Conservation (phyloP, 1,139 yeast genomes). For the Yamadazyma triangularis region DNA sequence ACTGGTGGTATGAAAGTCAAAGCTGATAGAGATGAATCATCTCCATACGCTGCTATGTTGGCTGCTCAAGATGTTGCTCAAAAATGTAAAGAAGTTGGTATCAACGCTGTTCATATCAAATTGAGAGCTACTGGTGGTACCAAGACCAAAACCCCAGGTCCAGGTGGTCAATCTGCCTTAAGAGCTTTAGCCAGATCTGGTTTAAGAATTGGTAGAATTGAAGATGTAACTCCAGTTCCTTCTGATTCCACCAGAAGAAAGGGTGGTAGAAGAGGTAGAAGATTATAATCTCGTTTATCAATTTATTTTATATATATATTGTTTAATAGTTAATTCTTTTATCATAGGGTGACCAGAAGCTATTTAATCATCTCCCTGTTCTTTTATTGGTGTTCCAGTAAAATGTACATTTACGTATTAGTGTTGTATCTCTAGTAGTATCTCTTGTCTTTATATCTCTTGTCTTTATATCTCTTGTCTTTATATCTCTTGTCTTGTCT, state of each 20-base stretch:
- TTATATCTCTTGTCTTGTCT: neutral
- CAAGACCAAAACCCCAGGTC: conserved; percentile 99
- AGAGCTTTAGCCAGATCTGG: conserved; percentile 99
- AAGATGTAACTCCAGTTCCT: conserved; percentile 99
- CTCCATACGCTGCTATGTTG: conserved; percentile 99
- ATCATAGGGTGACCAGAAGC: conserved; percentile 1
- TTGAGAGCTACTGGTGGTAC: conserved; percentile 99
- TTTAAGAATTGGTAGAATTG: conserved; percentile 99
- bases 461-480: neutral
- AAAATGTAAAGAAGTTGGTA: conserved; percentile 99
- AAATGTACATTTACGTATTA: conserved; percentile 18
- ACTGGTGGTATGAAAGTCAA: conserved; percentile 99
- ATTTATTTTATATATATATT: conserved; percentile 6
- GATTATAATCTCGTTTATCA: conserved; percentile 60
- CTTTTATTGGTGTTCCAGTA: conserved; percentile 7
- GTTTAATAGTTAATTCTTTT: conserved; percentile 12
- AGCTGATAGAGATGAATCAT: conserved; percentile 99
- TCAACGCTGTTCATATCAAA: conserved; percentile 99
- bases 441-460: too few species aligned
- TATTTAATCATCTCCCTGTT: conserved; percentile 10
- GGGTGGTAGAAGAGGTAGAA: conserved; percentile 99
- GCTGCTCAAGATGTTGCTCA: conserved; percentile 99
- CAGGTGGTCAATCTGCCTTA: conserved; percentile 99
- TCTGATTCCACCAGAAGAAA: conserved; percentile 99
- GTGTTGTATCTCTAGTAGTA: neutral